phyloP scores from a whole-genome alignment of 2,329 filamentous ascomycete species.

The Coniochaeta sp. region DNA sequence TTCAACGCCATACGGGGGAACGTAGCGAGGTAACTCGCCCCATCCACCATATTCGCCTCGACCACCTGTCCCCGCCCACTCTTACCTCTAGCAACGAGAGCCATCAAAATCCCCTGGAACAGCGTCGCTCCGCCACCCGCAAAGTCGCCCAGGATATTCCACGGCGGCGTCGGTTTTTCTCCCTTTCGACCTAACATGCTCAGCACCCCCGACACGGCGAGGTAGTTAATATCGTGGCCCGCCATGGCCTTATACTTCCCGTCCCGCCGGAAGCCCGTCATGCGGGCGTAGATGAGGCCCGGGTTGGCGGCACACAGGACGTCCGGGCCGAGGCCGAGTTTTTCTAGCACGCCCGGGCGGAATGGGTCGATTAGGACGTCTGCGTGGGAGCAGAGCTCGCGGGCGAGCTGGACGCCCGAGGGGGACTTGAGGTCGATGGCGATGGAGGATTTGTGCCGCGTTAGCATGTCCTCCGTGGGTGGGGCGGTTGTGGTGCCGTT shows the following conservation, averaged over 20 bases:
- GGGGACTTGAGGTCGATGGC: conserved; percentile 69
- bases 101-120: conserved; percentile 75
- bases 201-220: conserved; percentile 78
- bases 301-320: conserved; percentile 63
- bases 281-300: conserved; percentile 70
- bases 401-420: conserved; percentile 58
- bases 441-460: conserved; percentile 75
- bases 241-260: conserved; percentile 84
- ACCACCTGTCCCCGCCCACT: conserved; percentile 78
- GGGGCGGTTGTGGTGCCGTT: conserved; percentile 24
- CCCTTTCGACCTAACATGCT: conserved; percentile 64
- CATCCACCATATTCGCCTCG: conserved; percentile 96
- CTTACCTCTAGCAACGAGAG: conserved; percentile 58
- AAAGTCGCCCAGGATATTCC: conserved; percentile 84
- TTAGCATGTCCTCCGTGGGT: conserved; percentile 64
- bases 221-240: conserved; percentile 94
- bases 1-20: conserved; percentile 66
- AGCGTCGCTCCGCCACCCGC: conserved; percentile 80
- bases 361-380: conserved; percentile 92
- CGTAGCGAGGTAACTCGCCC: conserved; percentile 68
- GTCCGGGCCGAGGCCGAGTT: conserved; percentile 68
- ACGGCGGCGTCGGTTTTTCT: conserved; percentile 69
- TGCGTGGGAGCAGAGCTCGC: conserved; percentile 51
- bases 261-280: conserved; percentile 86
- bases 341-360: conserved; percentile 84